phyloP scores from a whole-genome alignment of 2,329 filamentous ascomycete genomes.

The Fusarium nurragi region DNA sequence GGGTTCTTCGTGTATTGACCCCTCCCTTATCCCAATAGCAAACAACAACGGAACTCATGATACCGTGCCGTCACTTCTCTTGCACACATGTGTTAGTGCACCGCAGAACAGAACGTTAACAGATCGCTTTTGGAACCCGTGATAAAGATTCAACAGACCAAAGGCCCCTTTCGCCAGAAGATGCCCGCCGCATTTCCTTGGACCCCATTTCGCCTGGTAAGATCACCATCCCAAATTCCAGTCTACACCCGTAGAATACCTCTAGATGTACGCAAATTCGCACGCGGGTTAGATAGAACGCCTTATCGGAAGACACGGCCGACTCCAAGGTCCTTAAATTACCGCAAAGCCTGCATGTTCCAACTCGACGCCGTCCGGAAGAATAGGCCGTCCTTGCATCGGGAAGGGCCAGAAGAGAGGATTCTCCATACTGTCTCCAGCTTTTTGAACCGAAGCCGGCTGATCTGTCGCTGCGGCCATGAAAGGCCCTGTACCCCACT shows the following conservation, averaged over 20 bases:
- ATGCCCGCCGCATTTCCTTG: conserved; percentile 7
- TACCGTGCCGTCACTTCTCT: not conserved
- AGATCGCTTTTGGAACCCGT: conserved; percentile 8
- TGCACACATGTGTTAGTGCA: not conserved
- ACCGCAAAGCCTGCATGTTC: conserved; percentile 63
- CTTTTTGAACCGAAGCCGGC: conserved; percentile 32
- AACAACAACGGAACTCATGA: not conserved
- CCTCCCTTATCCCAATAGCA: not conserved
- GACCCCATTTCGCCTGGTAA: conserved; percentile 17
- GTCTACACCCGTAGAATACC: not conserved
- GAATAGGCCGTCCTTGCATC: conserved; percentile 66
- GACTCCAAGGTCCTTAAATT: conserved; percentile 2
- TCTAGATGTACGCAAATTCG: not conserved
- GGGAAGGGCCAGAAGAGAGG: conserved; percentile 70
- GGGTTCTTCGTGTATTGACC: not conserved
- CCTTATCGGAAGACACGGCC: not conserved
- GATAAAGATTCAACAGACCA: conserved; percentile 5
- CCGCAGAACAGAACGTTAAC: not conserved
- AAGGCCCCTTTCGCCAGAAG: conserved; percentile 17
- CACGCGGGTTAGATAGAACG: not conserved
- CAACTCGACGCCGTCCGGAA: conserved; percentile 58
- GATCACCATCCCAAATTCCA: not conserved
- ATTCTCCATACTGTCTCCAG: conserved; percentile 57
- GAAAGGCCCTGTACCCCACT: conserved; percentile 52
- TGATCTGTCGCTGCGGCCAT: conserved; percentile 27